Conservation (phyloP, 495 filamentous ascomycete species). For the Umbilicaria muhlenbergii region DNA sequence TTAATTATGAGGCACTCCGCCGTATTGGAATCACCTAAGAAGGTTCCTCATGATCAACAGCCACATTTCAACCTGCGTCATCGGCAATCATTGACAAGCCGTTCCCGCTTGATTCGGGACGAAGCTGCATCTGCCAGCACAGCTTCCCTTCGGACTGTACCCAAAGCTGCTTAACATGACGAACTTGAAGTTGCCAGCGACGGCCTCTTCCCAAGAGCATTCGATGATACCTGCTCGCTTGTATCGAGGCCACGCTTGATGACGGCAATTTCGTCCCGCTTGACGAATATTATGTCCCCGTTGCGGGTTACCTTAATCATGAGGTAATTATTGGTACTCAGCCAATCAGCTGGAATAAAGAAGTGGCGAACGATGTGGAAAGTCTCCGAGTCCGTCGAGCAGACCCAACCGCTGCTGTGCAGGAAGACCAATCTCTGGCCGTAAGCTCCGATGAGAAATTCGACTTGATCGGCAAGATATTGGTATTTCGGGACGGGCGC, state of each 20-base stretch:
- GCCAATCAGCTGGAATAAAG: slow-evolving; percentile 15
- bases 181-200: background rate
- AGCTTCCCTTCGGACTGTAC: no score
- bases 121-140: no score
- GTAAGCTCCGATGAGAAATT: slow-evolving; percentile 6
- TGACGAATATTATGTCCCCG: slow-evolving; percentile 16
- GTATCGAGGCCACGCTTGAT: slow-evolving; percentile 17
- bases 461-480: slow-evolving; percentile 5
- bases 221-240: no score
- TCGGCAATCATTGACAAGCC: no score
- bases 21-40: no score
- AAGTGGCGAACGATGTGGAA: slow-evolving; percentile 6
- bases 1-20: no score
- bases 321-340: slow-evolving; percentile 4
- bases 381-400: slow-evolving; percentile 2
- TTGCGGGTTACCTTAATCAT: slow-evolving; percentile 7
- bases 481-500: slow-evolving; percentile 4
- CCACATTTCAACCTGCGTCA: no score
- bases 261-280: slow-evolving; percentile 16
- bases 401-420: slow-evolving; percentile 9
- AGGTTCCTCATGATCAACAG: no score
- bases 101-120: no score
- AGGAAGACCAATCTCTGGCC: slow-evolving; percentile 10
- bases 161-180: background rate
- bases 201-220: background rate